phyloP scores from a whole-genome alignment of 345 rosid species.

The Isatis tinctoria region DNA sequence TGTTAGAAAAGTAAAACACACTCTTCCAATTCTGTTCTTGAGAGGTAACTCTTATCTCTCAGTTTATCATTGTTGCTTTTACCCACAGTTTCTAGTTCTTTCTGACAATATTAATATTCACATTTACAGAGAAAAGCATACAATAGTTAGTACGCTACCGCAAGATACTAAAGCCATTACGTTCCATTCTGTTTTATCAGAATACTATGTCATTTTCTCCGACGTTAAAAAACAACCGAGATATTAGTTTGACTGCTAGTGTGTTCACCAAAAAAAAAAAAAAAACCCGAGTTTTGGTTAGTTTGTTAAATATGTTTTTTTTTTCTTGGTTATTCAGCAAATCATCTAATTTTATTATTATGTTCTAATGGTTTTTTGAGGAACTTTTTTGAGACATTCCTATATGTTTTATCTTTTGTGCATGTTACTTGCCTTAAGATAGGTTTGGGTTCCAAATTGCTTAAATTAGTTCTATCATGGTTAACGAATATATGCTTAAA shows the following conservation, averaged over 20 bases:
- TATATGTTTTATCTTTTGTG: neutral
- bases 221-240: too few species aligned
- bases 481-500: neutral
- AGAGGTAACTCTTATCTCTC: conserved; percentile 39
- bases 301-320: too few species aligned
- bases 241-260: neutral
- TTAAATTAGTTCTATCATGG: neutral
- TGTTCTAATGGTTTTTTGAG: neutral
- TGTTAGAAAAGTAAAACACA: conserved; percentile 43
- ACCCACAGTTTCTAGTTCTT: neutral
- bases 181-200: conserved; percentile 34
- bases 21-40: conserved; percentile 15
- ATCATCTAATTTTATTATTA: too few species aligned
- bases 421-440: neutral
- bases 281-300: neutral
- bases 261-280: neutral
- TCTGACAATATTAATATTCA: neutral
- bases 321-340: too few species aligned
- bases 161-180: neutral
- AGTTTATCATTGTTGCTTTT: neutral
- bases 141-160: conserved; percentile 29
- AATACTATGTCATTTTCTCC: neutral
- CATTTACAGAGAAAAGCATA: conserved; percentile 48
- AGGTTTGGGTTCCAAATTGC: neutral
- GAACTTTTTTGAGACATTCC: neutral